Base-by-base conservation (phyloP, 208 protist species). In the Trypanosoma cruzi region DNA sequence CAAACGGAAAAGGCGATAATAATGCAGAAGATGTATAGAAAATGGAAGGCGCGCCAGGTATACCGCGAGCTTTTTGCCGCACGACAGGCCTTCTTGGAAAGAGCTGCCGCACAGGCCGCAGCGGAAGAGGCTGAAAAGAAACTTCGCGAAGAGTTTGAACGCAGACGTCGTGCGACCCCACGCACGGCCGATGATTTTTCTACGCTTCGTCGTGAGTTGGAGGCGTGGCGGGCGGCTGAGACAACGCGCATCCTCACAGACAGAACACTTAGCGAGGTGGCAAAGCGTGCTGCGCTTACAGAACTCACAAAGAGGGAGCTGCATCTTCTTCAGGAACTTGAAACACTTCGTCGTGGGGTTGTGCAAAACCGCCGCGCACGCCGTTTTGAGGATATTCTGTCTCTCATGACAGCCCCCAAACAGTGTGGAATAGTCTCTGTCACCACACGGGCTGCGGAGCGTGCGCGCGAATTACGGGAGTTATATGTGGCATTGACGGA, bases 241-340 rank as follows among this genome's bases (percentile, higher is more conserved):
- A 85, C 86, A 18, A 71, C 72, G 8, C 73, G 79, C 10, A 96
- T 99, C 57, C 75, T 90, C 10, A 57, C 67, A 26, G 76, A 86
- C 57, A 49, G 54, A 14, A 75, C 44, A 28, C 71, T 95, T 26
- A 78, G 79, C 18, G 66, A 83, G 28, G 75, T 65, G 14, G 85
- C 97, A 60, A 72, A 76, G 28, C 75, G 88, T 26, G 66, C 69
- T 22, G 90, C 93, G 10, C 77, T 97, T 62, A 59, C 89, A 28
- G 85, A 97, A 20, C 82, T 99, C 28, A 96, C 98, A 4, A 89
- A 94, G 67, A 96, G 98, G 68, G 94, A 99, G 81, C 78, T 98
- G 56, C 92, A 97, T 66, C 80, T 99, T 54, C 77, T 99, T 32
- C 96, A 98, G 77, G 97, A 98, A 31, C 94, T 99, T n/a, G 97